Base-by-base conservation (phyloP, 805 yeast species). In the Kodamaea lidongshanica region DNA sequence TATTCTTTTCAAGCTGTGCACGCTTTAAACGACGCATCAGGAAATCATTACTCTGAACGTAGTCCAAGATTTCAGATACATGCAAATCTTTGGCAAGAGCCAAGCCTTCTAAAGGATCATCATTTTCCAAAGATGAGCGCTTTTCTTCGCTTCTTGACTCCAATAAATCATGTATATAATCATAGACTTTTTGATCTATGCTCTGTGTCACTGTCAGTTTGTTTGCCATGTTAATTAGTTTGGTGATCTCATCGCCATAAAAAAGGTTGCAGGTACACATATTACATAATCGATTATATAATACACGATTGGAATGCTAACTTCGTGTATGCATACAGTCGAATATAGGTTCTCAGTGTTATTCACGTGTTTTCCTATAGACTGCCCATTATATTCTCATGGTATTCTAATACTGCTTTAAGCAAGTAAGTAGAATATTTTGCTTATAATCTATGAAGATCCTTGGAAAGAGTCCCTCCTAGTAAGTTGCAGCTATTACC, bases 11-110 rank as follows among this genome's bases (percentile, higher is more conserved):
- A 32, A 88, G 53, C 7, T 70, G 56, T 6, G 66, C 70, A 35
- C 74, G 74, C 52, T 87, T 88, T 44, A 77, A 74, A 36, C 96
- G 61, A 35, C 72, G 69, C 43, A 87, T 61, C 18, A 79, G 71
- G 21, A 75, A 58, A 39, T 86, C 95, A 28, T 77, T 74, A 18
- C 65, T 52, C 44, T 80, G 85, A 10, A 77, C 75, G 36, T 66
- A 77, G 7, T 66, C 60, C n/a, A 76, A 45, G 2, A 78, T 67
- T 32, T 79, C 82, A 6, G 58, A 40, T 2, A 60, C 47, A 7
- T 56, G 61, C 28, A 81, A 54, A 40, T 80, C 81, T 41, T 67
- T 67, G 1, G 87, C 92, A 16, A 78, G 58, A 3, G 77, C 81
- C 30, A 77, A 63, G 30, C 55, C 56, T 2, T 54, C 55, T 23